These are phyloP conservation scores for Lentinula boryana DNA, from an alignment of 768 basidiomycete species.

Conservation along the genomic window DNA sequence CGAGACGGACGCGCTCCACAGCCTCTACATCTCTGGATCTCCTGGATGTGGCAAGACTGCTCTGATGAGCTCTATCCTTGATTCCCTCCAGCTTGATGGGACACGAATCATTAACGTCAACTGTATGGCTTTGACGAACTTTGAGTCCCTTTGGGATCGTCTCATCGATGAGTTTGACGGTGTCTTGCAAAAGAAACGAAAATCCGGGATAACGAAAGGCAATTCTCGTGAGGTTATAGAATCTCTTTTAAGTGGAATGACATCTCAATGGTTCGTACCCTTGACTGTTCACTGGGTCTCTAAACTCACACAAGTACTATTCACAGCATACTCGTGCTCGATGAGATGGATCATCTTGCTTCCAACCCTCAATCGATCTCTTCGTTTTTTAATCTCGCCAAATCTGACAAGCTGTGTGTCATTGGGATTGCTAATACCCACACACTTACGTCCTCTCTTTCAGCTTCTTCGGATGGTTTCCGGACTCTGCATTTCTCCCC, in stretches of 20 bases:
- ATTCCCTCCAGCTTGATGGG: constrained; percentile 26
- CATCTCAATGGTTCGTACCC: background rate
- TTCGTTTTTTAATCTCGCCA: constrained; percentile 62
- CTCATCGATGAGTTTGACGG: constrained; percentile 49
- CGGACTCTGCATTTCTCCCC: constrained; percentile 79
- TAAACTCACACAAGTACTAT: background rate
- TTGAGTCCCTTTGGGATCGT: constrained; percentile 71
- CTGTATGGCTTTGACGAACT: constrained; percentile 69
- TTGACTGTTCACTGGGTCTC: background rate
- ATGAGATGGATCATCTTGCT: constrained; percentile 82
- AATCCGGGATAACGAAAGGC: constrained; percentile 17
- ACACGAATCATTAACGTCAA: constrained; percentile 57
- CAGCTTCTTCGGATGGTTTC: constrained; percentile 27
- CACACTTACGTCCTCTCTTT: constrained; percentile 60
- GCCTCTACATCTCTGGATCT: constrained; percentile 86
- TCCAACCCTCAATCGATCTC: constrained; percentile 52
- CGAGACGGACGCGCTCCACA: constrained; percentile 26
- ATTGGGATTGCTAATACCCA: constrained; percentile 90
- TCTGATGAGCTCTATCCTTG: constrained; percentile 64
- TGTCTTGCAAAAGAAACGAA: constrained; percentile 22
- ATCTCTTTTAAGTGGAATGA: background rate
- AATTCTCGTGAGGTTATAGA: constrained; percentile 1
- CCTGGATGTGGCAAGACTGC: constrained; percentile 94
- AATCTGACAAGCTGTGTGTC: constrained; percentile 52
- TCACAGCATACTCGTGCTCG: constrained; percentile 68